A percentile compares a stretch with the other conserved stretches of the same genome.
Conservation (phyloP, 371 early-diverging fungal genomes). For the Mucor irregularis region DNA sequence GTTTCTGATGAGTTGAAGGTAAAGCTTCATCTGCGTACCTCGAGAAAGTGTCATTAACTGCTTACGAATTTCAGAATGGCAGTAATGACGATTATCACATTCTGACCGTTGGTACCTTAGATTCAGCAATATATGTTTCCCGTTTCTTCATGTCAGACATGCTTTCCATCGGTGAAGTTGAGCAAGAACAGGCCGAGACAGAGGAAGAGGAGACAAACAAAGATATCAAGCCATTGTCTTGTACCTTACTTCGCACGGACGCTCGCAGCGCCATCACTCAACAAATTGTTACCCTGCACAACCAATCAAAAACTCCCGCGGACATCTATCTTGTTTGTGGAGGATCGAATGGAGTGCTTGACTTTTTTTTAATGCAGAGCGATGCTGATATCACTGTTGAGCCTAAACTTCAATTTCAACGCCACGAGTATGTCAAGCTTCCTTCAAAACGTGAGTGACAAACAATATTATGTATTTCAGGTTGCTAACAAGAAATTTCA, state of each 20-base stretch:
- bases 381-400: neutral
- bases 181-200: neutral
- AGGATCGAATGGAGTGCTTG: constrained; percentile 22
- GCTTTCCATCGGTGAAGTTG: neutral
- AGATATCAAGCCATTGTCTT: neutral
- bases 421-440: constrained; percentile 10
- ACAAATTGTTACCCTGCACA: neutral
- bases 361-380: constrained; percentile 9
- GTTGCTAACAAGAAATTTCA: too few relatives aligned
- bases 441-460: constrained; percentile 18
- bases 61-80: neutral
- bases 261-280: constrained; percentile 8
- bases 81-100: constrained; percentile 3
- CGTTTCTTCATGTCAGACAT: too few relatives aligned
- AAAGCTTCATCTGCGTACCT: neutral
- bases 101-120: constrained; percentile 10
- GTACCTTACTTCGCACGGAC: constrained; percentile 14
- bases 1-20: constrained; percentile 4
- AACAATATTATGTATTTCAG: too few relatives aligned
- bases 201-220: neutral
- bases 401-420: constrained; percentile 1
- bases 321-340: constrained; percentile 13
- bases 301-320: neutral
- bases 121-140: constrained; percentile 17
- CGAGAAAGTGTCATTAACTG: neutral